Percentiles rank a stretch among this genome's conserved stretches.
phyloP scores from a whole-genome alignment of 768 basidiomycete genomes.

The Heimioporus sp. region DNA sequence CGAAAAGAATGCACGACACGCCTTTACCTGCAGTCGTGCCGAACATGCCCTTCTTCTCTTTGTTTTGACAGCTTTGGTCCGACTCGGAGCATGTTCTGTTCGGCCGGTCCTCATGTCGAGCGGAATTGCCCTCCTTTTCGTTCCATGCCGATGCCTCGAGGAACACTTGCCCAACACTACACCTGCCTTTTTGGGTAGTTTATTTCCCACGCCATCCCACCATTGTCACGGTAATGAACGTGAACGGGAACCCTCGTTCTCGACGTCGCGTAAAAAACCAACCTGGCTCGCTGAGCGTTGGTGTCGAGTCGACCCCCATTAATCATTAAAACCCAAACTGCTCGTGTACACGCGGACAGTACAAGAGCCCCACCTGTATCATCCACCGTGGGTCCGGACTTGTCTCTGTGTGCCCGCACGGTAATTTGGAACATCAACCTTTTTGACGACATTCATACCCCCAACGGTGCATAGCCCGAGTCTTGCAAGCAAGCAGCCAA shows the following conservation, averaged over 20 bases:
- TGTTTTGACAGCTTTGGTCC: slow-evolving; percentile 31
- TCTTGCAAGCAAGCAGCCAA: slow-evolving; percentile 1
- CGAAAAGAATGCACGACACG: slow-evolving; percentile 36
- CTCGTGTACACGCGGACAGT: background rate
- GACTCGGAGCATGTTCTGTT: slow-evolving; percentile 9
- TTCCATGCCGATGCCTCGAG: slow-evolving; percentile 30
- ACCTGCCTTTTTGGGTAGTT: slow-evolving; percentile 14
- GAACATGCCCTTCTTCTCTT: slow-evolving; percentile 28
- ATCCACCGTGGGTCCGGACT: slow-evolving; percentile 21
- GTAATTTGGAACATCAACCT: slow-evolving; percentile 18
- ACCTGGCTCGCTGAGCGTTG: slow-evolving; percentile 1
- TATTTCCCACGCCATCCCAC: slow-evolving; percentile 18
- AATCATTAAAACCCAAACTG: too few relatives aligned
- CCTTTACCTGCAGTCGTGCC: slow-evolving; percentile 34
- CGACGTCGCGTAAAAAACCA: background rate
- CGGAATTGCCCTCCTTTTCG: slow-evolving; percentile 18
- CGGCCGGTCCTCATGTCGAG: slow-evolving; percentile 26
- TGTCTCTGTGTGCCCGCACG: slow-evolving; percentile 2
- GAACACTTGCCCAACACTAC: slow-evolving; percentile 23
- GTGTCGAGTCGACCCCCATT: too few relatives aligned
- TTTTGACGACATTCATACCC: background rate
- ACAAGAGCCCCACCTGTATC: slow-evolving; percentile 17
- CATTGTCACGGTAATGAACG: slow-evolving; percentile 22
- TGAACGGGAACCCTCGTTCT: background rate
- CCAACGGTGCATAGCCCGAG: background rate